phyloP scores from a whole-genome alignment of 1,284 basidiomycete genomes.

The Kwoniella shivajii region DNA sequence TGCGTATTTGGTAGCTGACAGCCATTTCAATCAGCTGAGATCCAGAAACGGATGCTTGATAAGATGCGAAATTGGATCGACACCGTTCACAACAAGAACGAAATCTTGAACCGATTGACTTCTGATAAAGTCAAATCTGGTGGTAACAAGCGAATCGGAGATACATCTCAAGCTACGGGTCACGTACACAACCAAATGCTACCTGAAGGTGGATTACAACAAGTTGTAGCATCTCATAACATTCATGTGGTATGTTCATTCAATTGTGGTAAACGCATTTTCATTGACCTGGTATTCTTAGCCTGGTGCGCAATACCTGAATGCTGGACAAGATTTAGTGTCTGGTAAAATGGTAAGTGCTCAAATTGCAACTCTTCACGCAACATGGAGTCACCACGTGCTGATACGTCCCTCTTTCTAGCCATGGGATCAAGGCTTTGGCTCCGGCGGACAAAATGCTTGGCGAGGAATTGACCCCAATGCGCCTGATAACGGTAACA shows the following conservation, averaged over 20 bases:
- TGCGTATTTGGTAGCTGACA: not conserved
- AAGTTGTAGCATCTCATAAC: slow-evolving; percentile 50
- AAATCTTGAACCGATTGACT: slow-evolving; percentile 64
- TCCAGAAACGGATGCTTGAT: slow-evolving; percentile 75
- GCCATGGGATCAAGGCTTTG: slow-evolving; percentile 54
- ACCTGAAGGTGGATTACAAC: slow-evolving; percentile 51
- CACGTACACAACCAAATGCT: slow-evolving; percentile 50
- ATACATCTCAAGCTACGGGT: slow-evolving; percentile 36
- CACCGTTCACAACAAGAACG: slow-evolving; percentile 58
- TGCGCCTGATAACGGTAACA: slow-evolving; percentile 4
- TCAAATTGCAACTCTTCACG: not conserved
- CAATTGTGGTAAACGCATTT: not conserved
- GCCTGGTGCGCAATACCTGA: slow-evolving; percentile 47
- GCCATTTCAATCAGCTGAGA: slow-evolving; percentile 59
- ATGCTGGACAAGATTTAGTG: slow-evolving; percentile 52
- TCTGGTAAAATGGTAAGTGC: slow-evolving; percentile 48
- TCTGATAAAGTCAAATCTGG: slow-evolving; percentile 71
- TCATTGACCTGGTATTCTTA: slow-evolving; percentile 3
- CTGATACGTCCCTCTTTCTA: slow-evolving; percentile 5
- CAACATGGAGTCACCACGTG: not conserved
- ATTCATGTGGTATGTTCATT: slow-evolving; percentile 48
- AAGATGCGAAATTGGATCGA: slow-evolving; percentile 60
- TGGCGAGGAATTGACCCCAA: slow-evolving; percentile 47
- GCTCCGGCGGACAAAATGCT: slow-evolving; percentile 46
- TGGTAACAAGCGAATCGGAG: slow-evolving; percentile 66